These are phyloP conservation scores for Paramecium pentaurelia DNA, from an alignment of 73 alveolate species.

Conservation along the genomic window DNA sequence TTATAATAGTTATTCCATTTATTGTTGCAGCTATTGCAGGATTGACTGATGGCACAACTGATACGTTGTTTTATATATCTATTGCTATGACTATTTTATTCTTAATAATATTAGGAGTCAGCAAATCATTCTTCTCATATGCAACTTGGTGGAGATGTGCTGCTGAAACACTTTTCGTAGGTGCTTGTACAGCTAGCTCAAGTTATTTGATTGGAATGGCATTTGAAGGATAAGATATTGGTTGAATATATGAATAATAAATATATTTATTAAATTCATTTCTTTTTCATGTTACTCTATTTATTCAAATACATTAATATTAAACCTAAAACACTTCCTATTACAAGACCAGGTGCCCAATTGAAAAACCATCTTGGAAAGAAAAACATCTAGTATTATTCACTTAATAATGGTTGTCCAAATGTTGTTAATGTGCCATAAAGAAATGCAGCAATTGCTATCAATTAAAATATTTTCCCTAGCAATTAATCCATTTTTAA, in stretches of 20 bases:
- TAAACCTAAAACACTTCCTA: background rate
- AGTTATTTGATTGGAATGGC: slow-evolving; percentile 50
- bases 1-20: background rate
- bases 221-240: slow-evolving; percentile 12
- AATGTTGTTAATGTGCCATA: slow-evolving; percentile 32
- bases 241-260: background rate
- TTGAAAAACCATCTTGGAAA: slow-evolving; percentile 45
- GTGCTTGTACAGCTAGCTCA: slow-evolving; percentile 46
- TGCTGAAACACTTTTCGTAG: slow-evolving; percentile 52
- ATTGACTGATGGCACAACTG: background rate
- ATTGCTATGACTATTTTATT: background rate
- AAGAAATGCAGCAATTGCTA: background rate
- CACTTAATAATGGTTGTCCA: background rate
- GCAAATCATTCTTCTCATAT: slow-evolving; percentile 42
- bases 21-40: background rate
- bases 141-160: slow-evolving; percentile 44
- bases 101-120: slow-evolving; percentile 28
- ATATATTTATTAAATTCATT: background rate
- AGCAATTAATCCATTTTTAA: slow-evolving; percentile 13
- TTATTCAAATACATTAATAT: slow-evolving; percentile 1
- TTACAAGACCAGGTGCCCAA: slow-evolving; percentile 15
- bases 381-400: background rate
- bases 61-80: background rate
- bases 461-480: slow-evolving; percentile 4
- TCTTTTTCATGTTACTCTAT: background rate